These are phyloP conservation scores for Podaxis carcinomalis DNA, from an alignment of 768 basidiomycete genomes.

Conservation along the genomic window DNA sequence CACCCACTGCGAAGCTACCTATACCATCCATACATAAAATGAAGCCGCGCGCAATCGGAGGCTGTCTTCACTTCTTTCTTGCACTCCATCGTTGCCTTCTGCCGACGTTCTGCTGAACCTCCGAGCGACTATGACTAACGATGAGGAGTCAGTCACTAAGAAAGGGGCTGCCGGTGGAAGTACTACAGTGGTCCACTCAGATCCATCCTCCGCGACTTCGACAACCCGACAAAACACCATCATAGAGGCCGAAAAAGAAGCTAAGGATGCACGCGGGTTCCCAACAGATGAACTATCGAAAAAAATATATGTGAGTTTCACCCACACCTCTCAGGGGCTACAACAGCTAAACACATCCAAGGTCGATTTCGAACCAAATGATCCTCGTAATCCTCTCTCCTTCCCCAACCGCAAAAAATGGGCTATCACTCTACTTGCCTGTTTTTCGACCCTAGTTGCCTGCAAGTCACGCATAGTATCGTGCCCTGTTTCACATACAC, in stretches of 20 bases:
- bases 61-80: background rate
- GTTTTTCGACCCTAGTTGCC: conserved; percentile 42
- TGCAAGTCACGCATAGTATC: conserved; percentile 34
- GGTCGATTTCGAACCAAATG: conserved; percentile 12
- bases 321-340: background rate
- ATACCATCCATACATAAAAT: background rate
- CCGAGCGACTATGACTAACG: background rate
- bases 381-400: conserved; percentile 15
- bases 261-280: background rate
- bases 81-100: background rate
- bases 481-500: background rate
- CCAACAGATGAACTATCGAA: background rate
- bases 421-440: conserved; percentile 41
- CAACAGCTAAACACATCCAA: background rate
- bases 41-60: background rate
- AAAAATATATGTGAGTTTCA: conserved; percentile 1
- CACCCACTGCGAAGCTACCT: no score
- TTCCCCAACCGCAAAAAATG: conserved; percentile 32
- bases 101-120: background rate
- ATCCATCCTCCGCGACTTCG: background rate
- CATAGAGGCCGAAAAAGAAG: background rate
- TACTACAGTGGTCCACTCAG: background rate
- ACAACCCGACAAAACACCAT: background rate
- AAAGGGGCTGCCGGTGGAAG: background rate
- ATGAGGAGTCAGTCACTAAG: background rate